Evolutionary conservation across 441 rosid species (phyloP).

Genomic region (Euphorbia celastroides): DNA sequence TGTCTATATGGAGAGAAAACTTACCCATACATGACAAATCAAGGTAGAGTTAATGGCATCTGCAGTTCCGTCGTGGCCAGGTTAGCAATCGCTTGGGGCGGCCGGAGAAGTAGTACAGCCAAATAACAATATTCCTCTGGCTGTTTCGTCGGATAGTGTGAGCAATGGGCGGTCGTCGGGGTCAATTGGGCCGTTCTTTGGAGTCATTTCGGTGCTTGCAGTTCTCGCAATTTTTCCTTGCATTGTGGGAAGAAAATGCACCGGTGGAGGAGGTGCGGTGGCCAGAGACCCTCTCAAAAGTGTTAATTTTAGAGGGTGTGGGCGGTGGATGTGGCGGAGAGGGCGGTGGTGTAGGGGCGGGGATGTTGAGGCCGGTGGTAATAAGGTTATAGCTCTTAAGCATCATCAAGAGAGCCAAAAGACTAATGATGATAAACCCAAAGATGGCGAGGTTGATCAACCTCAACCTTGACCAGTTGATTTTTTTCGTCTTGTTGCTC

Average conservation of each 20-base stretch:
- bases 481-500: neutral
- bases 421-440: constrained; percentile 1
- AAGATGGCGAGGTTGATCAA: constrained; percentile 13
- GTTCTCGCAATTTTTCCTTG: constrained; percentile 59
- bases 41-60: constrained; percentile 24
- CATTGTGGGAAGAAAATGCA: constrained; percentile 45
- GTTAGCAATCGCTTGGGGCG: constrained; percentile 37
- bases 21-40: neutral
- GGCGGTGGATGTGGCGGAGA: constrained; percentile 38
- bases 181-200: constrained; percentile 71
- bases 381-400: constrained; percentile 32
- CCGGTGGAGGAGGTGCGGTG: constrained; percentile 16
- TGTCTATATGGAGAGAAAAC: neutral
- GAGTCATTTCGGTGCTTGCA: constrained; percentile 46
- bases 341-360: constrained; percentile 29
- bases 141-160: constrained; percentile 20
- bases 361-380: constrained; percentile 44
- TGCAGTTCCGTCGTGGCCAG: constrained; percentile 29
- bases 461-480: neutral
- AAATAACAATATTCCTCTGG: constrained; percentile 19
- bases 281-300: constrained; percentile 23
- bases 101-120: constrained; percentile 23
- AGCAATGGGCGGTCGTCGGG: constrained; percentile 28
- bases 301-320: constrained; percentile 30
- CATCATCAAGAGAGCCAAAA: constrained; percentile 13